Base-by-base conservation (phyloP, 495 filamentous ascomycete species). In the Amphirosellinia nigrospora region DNA sequence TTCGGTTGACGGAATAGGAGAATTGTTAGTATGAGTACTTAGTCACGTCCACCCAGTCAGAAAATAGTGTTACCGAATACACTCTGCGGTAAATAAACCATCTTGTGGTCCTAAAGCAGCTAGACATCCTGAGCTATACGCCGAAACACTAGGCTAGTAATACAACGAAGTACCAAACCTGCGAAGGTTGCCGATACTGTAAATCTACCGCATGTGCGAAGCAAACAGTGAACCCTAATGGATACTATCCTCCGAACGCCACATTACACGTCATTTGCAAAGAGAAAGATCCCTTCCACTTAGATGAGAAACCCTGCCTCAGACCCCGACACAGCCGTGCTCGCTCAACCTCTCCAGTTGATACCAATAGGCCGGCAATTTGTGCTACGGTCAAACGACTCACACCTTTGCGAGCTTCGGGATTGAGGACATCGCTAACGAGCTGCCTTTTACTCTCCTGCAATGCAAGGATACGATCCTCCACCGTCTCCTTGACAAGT, bases 401-500 rank as follows among this genome's bases (percentile, higher is more conserved):
- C 15, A 94, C 82, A 50, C 84, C 88, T 74, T 88, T 86, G 30
- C 85, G 86, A 36, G 89, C 90, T 28, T 89, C 90, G 79, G 97
- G 93, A 75, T 97, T 93, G 9, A 99, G 85, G 19, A 94, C 96
- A 3, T 88, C 85, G 59, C 92, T 87, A 55, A 98, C 94, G 10
- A 97, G 78, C 45, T 87, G 84, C 2, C 91, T 84, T 83, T 98
- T 98, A 78, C 88, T 83, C 45, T 97, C 89, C 78, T 98, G 95
- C n/a, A 98, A 83, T 16, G 82, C 86, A 39, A 95, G 79, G 64
- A 98, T 97, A 4, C 95, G 89, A 75, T 98, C 95, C 77, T 98
- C 95, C 8, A 98, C 92, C 0, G 95, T 97, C 1, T 86, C 85
- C 68, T 88, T 71, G 32, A 97, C 87, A 5, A 97, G 79, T 28